These are phyloP conservation scores for Pholiota microspora DNA, from an alignment of 768 basidiomycete species.

Conservation along the genomic window DNA sequence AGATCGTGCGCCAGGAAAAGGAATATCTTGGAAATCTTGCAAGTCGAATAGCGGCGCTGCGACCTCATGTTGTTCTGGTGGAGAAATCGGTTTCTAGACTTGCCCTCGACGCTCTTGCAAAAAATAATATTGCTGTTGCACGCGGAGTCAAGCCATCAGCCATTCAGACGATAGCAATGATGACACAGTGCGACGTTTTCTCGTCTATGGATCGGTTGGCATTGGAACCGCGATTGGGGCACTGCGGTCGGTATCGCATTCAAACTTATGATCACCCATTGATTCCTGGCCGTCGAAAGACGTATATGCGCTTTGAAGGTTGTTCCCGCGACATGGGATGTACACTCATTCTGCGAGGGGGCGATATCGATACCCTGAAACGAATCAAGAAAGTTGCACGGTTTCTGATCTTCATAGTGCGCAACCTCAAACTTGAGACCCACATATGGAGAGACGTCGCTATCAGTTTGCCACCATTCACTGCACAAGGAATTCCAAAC, in stretches of 20 bases:
- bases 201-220: conserved; percentile 95
- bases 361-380: conserved; percentile 72
- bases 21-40: conserved; percentile 89
- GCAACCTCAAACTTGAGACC: conserved; percentile 91
- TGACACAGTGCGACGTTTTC: conserved; percentile 93
- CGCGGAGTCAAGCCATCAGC: conserved; percentile 86
- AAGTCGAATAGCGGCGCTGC: conserved; percentile 82
- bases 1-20: conserved; percentile 88
- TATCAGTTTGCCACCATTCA: conserved; percentile 68
- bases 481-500: conserved; percentile 61
- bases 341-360: conserved; percentile 90
- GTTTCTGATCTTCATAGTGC: conserved; percentile 89
- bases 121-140: conserved; percentile 87
- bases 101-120: conserved; percentile 82
- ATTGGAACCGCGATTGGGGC: conserved; percentile 83
- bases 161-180: conserved; percentile 83
- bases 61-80: conserved; percentile 90
- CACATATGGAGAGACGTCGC: conserved; percentile 92
- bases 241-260: conserved; percentile 81
- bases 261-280: conserved; percentile 94
- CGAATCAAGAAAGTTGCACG: conserved; percentile 91
- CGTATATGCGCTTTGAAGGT: conserved; percentile 98
- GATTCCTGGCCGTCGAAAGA: conserved; percentile 93
- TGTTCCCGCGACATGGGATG: conserved; percentile 92
- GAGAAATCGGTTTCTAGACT: conserved; percentile 90